A percentile compares a stretch with the other conserved stretches of the same genome.
phyloP scores from a whole-genome alignment of 805 yeast genomes.

The Ogataea ganodermae region DNA sequence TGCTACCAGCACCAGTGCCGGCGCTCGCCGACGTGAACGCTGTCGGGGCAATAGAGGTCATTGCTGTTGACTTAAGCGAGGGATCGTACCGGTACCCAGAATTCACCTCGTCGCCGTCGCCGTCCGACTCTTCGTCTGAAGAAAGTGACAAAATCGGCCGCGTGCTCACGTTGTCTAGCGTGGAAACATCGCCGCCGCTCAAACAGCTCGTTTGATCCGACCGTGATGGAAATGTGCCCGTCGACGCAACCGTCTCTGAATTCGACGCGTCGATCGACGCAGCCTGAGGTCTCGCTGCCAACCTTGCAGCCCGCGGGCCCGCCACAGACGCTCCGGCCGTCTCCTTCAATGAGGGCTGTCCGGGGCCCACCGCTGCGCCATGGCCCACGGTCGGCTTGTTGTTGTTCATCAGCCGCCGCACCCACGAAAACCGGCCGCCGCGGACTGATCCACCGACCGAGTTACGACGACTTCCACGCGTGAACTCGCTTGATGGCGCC shows the following conservation, averaged over 20 bases:
- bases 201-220: conserved; percentile 21
- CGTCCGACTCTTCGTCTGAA: conserved; percentile 30
- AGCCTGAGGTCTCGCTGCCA: not conserved
- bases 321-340: not conserved
- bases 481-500: not conserved
- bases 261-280: not conserved
- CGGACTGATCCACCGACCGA: conserved; percentile 4
- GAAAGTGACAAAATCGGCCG: conserved; percentile 49
- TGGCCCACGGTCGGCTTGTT: conserved; percentile 16
- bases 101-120: conserved; percentile 21
- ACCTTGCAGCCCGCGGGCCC: not conserved
- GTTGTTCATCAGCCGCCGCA: conserved; percentile 36
- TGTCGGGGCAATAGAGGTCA: conserved; percentile 50
- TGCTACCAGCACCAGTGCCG: conserved; percentile 17
- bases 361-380: conserved; percentile 4
- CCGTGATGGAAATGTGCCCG: not conserved
- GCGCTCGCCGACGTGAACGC: conserved; percentile 23
- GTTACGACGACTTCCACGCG: not conserved
- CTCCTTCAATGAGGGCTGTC: conserved; percentile 9
- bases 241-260: not conserved
- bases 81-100: conserved; percentile 22
- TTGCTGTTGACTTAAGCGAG: conserved; percentile 46
- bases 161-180: conserved; percentile 44
- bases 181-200: conserved; percentile 23
- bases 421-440: conserved; percentile 38